phyloP scores from a whole-genome alignment of 441 rosid genomes.

The Euphorbia schlechtendalii region DNA sequence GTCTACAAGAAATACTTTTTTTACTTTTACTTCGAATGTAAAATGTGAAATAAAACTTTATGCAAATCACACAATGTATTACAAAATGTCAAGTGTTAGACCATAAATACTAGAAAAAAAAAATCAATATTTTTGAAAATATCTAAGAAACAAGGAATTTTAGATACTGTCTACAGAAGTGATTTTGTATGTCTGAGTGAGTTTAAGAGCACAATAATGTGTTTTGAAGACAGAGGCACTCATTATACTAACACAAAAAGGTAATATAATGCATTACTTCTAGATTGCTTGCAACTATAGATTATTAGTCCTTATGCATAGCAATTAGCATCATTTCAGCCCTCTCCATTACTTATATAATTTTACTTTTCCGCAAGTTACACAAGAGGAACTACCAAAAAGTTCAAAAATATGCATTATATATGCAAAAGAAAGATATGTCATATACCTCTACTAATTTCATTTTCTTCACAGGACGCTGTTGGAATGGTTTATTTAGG shows the following conservation, averaged over 20 bases:
- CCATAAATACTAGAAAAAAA: constrained; percentile 8
- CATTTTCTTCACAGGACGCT: constrained; percentile 77
- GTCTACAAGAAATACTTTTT: constrained; percentile 56
- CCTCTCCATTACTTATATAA: background rate
- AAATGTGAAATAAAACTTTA: constrained; percentile 11
- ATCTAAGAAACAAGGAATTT: background rate
- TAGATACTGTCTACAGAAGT: background rate
- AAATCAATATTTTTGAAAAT: background rate
- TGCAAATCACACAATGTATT: constrained; percentile 12
- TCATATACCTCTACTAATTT: constrained; percentile 69
- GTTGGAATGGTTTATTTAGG: constrained; percentile 84
- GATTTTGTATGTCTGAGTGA: background rate
- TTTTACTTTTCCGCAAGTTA: background rate
- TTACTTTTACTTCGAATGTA: constrained; percentile 24
- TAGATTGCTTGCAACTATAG: no score
- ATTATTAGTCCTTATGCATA: no score
- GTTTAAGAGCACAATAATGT: background rate
- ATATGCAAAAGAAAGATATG: background rate
- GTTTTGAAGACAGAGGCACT: background rate
- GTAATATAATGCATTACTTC: no score
- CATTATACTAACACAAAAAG: no score
- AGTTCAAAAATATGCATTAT: no score
- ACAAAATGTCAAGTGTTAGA: constrained; percentile 13
- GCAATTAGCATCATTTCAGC: background rate
- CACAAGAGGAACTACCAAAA: background rate